Evolutionary conservation across 2,329 filamentous ascomycete species (phyloP).

Genomic region (Pyrenochaeta sp.): DNA sequence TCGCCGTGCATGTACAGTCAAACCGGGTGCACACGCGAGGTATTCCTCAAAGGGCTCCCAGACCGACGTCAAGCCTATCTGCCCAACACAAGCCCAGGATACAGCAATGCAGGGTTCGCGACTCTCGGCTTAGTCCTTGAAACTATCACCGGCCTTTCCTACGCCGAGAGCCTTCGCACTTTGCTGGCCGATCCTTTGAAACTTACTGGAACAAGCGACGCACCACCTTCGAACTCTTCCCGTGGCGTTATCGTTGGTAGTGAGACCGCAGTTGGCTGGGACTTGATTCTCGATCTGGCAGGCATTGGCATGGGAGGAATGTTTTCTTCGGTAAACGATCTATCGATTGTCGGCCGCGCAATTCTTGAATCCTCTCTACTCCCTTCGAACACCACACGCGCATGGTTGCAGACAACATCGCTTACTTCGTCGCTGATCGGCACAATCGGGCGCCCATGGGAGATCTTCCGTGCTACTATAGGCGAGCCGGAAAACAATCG

Average conservation of each 20-base stretch:
- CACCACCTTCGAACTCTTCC: constrained; percentile 16
- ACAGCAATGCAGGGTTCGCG: constrained; percentile 59
- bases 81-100: constrained; percentile 56
- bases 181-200: constrained; percentile 54
- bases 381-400: constrained; percentile 39
- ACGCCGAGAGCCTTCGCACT: constrained; percentile 49
- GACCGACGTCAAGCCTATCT: constrained; percentile 48
- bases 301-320: constrained; percentile 35
- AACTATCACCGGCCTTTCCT: constrained; percentile 51
- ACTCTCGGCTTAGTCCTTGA: constrained; percentile 58
- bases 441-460: constrained; percentile 49
- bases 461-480: constrained; percentile 43
- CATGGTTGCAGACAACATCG: constrained; percentile 52
- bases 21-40: constrained; percentile 7
- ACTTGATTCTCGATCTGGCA: constrained; percentile 5
- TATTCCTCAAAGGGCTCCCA: constrained; percentile 7
- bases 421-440: constrained; percentile 45
- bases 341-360: constrained; percentile 47
- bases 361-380: constrained; percentile 51
- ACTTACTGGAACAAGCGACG: constrained; percentile 52
- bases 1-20: constrained; percentile 6
- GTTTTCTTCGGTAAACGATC: constrained; percentile 46
- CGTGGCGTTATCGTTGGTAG: constrained; percentile 15
- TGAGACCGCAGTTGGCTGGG: constrained; percentile 5
- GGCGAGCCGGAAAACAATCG: constrained; percentile 9